Base-by-base conservation (phyloP, 352 stramenopile genomes). In the Pilasporangium apinafurcum region DNA sequence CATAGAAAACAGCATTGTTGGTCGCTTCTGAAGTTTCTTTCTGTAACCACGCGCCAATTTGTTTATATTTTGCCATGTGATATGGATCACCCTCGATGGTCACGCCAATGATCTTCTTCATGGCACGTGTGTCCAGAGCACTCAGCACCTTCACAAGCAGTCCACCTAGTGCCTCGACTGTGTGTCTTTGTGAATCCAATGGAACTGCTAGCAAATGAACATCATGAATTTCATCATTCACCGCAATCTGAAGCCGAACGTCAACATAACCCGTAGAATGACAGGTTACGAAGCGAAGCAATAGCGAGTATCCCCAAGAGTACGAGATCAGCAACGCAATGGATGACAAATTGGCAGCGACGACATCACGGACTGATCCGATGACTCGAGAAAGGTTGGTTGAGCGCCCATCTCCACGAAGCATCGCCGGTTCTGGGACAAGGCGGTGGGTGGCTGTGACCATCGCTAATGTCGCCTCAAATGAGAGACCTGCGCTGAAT, bases 1-100 rank as follows among this genome's bases (percentile, higher is more conserved):
- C 60, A 29, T 68, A 75, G 42, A 71, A 75, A 1, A 60, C 63
- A 3, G 62, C 38, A 20, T 61, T 45, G 29, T 38, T 60, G 9
- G 52, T 63, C 9, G 46, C 45, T 2, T 46, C 38, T 1, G 54
- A 51, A 13, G 48, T 41, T 8, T 68, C 39, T 20, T 59, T 47
- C 35, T 57, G 58, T 20, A 79, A 26, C 44, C 54, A 56, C 9
- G 16, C 17, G 13, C 44, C 62, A 14, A 79, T 43, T 14, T 44
- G 31, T 25, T 59, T 52, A 48, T 63, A 74, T 39, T 51, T 51
- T 21, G 54, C 38, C 59, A 74, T 72, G 41, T 79, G 62, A 33
- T 57, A 66, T 44, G 61, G 59, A 28, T 79, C 66, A n/a, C 66
- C 66, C 9, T 79, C 66, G 9, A 79, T 41, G 5, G 60, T 70